Conservation (phyloP, 1,284 basidiomycete species). For the Trichosporon faecale region DNA sequence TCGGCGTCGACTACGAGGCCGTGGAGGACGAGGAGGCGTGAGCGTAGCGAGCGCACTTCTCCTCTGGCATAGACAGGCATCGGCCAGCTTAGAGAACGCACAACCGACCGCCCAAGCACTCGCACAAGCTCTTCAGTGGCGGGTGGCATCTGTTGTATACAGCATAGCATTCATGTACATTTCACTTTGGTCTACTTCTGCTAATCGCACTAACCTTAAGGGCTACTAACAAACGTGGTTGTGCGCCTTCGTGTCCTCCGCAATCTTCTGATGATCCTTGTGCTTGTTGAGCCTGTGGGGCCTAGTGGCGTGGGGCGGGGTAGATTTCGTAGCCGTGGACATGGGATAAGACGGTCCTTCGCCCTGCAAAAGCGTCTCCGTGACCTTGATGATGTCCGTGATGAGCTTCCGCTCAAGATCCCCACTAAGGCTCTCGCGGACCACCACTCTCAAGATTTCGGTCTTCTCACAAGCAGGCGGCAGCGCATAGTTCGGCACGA, state of each 20-base stretch:
- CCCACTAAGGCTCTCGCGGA: conserved; percentile 62
- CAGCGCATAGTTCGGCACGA: conserved; percentile 80
- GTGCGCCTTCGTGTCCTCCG: background rate
- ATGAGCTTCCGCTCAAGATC: conserved; percentile 44
- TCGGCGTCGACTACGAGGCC: conserved; percentile 52
- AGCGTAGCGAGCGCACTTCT: too few species aligned
- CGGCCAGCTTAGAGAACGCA: too few species aligned
- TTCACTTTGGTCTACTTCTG: background rate
- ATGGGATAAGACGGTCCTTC: conserved; percentile 8
- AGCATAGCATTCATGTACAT: background rate
- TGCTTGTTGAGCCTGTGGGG: background rate
- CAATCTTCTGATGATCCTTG: background rate
- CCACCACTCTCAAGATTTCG: conserved; percentile 82
- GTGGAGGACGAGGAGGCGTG: conserved; percentile 38
- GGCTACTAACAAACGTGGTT: background rate
- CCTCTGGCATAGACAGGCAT: too few species aligned
- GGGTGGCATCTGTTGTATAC: background rate
- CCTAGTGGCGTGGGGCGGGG: background rate
- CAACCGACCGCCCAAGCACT: too few species aligned
- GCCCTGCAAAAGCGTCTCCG: conserved; percentile 10
- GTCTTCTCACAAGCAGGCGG: conserved; percentile 65
- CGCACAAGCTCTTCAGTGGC: too few species aligned
- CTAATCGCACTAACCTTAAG: background rate
- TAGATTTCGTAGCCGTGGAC: background rate
- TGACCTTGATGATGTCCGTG: conserved; percentile 38